phyloP scores from a whole-genome alignment of 2,329 filamentous ascomycete genomes.

The Diaporthe vexans region DNA sequence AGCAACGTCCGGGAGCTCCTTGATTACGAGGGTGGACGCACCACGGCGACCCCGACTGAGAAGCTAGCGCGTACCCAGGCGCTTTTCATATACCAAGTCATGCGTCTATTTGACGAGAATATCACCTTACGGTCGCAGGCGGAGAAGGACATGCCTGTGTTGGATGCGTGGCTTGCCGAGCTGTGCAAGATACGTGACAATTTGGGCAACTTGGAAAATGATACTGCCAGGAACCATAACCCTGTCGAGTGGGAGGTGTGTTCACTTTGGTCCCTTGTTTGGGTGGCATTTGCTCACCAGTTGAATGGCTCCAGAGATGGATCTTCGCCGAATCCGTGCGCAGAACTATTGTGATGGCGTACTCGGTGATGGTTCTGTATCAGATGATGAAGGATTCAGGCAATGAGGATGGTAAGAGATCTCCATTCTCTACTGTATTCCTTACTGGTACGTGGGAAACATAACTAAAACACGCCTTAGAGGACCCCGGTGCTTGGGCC shows the following conservation, averaged over 20 bases:
- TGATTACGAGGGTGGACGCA: not conserved
- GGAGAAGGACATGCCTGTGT: not conserved
- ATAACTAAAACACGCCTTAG: not conserved
- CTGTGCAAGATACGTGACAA: constrained; percentile 23
- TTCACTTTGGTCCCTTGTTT: no score
- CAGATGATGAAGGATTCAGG: constrained; percentile 45
- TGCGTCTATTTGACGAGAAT: not conserved
- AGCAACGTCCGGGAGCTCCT: not conserved
- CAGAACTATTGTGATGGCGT: constrained; percentile 51
- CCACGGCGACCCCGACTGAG: not conserved
- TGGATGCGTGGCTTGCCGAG: constrained; percentile 3
- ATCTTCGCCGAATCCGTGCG: constrained; percentile 53
- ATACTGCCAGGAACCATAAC: not conserved
- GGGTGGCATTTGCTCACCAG: not conserved
- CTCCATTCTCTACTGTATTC: accelerated
- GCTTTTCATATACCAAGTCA: constrained; percentile 6
- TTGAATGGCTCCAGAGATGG: constrained; percentile 47
- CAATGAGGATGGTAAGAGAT: not conserved
- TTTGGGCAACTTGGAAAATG: constrained; percentile 28
- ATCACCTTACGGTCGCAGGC: constrained; percentile 17
- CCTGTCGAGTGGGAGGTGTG: not conserved
- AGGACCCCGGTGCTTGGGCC: constrained; percentile 11
- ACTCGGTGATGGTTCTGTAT: constrained; percentile 48
- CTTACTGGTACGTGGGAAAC: no score
- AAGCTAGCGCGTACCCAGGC: constrained; percentile 5